phyloP scores from a whole-genome alignment of 805 yeast genomes.

The Barnettozyma populi region DNA sequence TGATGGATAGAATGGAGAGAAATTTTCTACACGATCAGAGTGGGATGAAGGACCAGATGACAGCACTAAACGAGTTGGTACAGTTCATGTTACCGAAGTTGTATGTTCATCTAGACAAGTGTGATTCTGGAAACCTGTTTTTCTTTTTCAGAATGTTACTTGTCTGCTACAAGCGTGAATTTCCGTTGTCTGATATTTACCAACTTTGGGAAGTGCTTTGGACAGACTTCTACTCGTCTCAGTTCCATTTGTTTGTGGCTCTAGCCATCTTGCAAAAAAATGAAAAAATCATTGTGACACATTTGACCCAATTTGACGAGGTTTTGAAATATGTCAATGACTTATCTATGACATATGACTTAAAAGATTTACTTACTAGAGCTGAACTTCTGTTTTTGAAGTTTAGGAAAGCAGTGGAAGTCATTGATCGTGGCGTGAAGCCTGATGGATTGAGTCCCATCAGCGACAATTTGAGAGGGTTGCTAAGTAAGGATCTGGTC shows the following conservation, averaged over 20 bases:
- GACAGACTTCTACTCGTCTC: conserved; percentile 83
- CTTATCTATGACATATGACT: conserved; percentile 66
- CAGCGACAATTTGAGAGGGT: conserved; percentile 48
- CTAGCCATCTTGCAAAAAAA: conserved; percentile 86
- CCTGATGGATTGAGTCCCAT: conserved; percentile 24
- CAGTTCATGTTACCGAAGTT: conserved; percentile 86
- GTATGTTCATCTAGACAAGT: conserved; percentile 75
- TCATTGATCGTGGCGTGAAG: conserved; percentile 45
- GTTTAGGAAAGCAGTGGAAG: conserved; percentile 72
- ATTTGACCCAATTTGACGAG: conserved; percentile 79
- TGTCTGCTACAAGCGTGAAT: conserved; percentile 94
- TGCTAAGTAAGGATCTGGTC: conserved; percentile 57
- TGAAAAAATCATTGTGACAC: conserved; percentile 68
- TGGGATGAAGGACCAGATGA: conserved; percentile 89
- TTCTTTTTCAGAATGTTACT: conserved; percentile 92
- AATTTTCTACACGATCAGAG: conserved; percentile 88
- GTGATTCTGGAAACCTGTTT: conserved; percentile 86
- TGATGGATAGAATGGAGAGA: conserved; percentile 94
- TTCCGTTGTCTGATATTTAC: conserved; percentile 69
- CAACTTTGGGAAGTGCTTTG: conserved; percentile 89
- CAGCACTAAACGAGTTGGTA: conserved; percentile 75
- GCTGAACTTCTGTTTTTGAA: conserved; percentile 79
- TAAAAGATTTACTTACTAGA: conserved; percentile 74
- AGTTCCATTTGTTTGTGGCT: conserved; percentile 83
- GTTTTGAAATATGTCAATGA: conserved; percentile 91